These are phyloP conservation scores for Dictyostelium citrinum DNA, from an alignment of 78 protist species.

Conservation along the genomic window DNA sequence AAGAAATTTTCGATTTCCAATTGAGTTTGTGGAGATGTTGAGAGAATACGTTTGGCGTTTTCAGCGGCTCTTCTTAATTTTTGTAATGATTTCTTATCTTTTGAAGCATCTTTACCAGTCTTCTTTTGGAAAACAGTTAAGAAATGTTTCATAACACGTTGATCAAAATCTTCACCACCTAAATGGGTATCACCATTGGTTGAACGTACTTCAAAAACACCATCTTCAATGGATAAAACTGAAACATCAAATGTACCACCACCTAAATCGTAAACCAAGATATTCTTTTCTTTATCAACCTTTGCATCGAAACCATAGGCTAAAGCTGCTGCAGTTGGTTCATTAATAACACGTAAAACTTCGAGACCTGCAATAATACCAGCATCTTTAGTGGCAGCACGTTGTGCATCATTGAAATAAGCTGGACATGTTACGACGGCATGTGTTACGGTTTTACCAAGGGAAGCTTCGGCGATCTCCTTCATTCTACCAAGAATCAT, in stretches of 20 bases:
- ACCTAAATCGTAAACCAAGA: conserved; percentile 98
- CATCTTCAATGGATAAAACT: conserved; percentile 95
- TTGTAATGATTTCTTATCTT: conserved; percentile 92
- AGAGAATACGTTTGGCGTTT: conserved; percentile 96
- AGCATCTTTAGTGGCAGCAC: conserved; percentile 99
- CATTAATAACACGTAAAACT: conserved; percentile 98
- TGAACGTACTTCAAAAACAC: conserved; percentile 99
- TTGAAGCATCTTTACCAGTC: conserved; percentile 88
- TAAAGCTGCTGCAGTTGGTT: conserved; percentile 99
- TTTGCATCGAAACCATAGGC: conserved; percentile 93
- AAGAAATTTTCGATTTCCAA: conserved; percentile 96
- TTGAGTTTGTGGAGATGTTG: conserved; percentile 85
- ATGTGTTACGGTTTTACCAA: conserved; percentile 81
- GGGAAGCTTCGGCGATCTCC: conserved; percentile 91
- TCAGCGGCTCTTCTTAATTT: conserved; percentile 96
- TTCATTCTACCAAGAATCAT: conserved; percentile 96
- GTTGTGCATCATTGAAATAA: conserved; percentile 99
- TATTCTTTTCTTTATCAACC: conserved; percentile 89
- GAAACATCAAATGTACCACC: conserved; percentile 99
- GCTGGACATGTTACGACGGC: conserved; percentile 97
- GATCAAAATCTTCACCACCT: conserved; percentile 99
- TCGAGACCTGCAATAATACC: conserved; percentile 98
- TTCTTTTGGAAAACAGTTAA: conserved; percentile 89
- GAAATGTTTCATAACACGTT: conserved; percentile 95
- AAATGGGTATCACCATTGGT: conserved; percentile 99